These are phyloP conservation scores for Leishmania gerbilli DNA, from an alignment of 208 protist genomes.

Conservation along the genomic window DNA sequence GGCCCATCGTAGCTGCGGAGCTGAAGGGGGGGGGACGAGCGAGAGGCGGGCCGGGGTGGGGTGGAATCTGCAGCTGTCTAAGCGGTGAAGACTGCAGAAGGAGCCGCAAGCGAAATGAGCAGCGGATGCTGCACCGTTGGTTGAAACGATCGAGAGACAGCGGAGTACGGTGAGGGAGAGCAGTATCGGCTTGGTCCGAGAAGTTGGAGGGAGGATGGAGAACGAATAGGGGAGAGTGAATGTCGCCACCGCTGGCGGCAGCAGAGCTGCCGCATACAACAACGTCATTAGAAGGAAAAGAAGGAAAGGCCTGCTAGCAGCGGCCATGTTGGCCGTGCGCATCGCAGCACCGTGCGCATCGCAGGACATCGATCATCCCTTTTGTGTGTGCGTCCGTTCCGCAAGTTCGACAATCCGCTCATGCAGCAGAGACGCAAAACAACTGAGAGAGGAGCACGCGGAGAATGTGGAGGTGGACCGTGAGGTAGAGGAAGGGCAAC, in stretches of 20 bases:
- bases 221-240: neutral
- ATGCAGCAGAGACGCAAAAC: neutral
- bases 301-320: neutral
- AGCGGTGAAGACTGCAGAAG: neutral
- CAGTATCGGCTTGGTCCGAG: neutral
- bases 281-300: neutral
- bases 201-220: neutral
- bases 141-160: neutral
- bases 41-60: neutral
- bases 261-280: neutral
- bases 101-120: neutral
- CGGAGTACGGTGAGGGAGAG: neutral
- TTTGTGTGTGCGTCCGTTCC: neutral
- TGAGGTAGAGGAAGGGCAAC: neutral
- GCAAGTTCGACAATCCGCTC: neutral
- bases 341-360: neutral
- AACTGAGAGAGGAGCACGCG: neutral
- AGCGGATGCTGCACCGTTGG: neutral
- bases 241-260: neutral
- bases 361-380: too few species aligned
- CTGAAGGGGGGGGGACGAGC: neutral
- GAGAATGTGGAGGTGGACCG: neutral
- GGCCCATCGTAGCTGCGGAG: conserved; percentile 49
- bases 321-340: neutral
- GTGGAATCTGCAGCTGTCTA: neutral